Base-by-base conservation (phyloP, 768 basidiomycete genomes). In the Neoboletus magnificus region DNA sequence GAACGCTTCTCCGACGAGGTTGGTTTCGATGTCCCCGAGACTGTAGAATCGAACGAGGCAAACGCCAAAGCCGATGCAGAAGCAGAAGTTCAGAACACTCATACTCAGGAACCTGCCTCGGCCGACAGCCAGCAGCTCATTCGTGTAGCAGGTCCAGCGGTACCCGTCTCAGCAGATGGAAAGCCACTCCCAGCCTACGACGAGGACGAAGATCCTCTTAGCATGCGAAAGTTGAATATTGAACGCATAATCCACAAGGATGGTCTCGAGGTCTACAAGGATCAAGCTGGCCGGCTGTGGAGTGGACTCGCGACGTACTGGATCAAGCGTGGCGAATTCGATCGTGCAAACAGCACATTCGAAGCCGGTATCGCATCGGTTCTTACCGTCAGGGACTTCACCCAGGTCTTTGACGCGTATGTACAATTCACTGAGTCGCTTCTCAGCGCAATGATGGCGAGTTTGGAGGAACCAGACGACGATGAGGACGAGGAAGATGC, bases 301-400 rank as follows among this genome's bases (percentile, higher is more conserved):
- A 89, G 93, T 6, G 97, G 96, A 1, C 73, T 98, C 29, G 95
- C 95, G 1, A 98, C 95, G 0, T 98, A 96, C 68, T 99, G 96
- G 96, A 95, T 95, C 71, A 97, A 97, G 73, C 86, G 93, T 6
- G 92, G 83, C 51, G 97, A 98, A 68, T 98, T 99, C 66, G 94
- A 94, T 58, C 81, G 90, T 49, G 92, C 93, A 16, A 91, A 87
- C 60, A 77, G 78, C 48, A 92, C 89, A 0, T 98, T 98, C 68
- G 97, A 98, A 72, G 73, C 83, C 23, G 97, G 94, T 15, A 80
- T 98, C 60, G 79, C 82, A 18, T 78, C 76, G 1, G 96, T 98
- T 18, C 74, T 98, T 64, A 98, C 96, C 1, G 87, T 98, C 61
- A 84, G 95, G 33, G 97, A 98, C 74, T 99, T 99, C 70, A 93